Evolutionary conservation across 495 filamentous ascomycete species (phyloP).

Genomic region (Xylaria scruposa): DNA sequence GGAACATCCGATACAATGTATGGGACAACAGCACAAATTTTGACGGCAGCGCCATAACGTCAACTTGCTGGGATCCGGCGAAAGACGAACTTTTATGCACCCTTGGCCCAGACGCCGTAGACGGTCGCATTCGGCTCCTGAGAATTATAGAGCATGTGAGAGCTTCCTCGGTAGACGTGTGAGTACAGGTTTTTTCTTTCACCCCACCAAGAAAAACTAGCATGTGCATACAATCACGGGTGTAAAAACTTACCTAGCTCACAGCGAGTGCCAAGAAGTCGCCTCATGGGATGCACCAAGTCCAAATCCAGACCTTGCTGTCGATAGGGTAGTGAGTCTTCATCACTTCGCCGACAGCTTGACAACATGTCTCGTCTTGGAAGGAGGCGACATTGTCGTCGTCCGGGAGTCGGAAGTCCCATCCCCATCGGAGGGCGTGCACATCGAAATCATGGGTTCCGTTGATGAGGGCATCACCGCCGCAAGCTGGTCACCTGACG

Average conservation of each 20-base stretch:
- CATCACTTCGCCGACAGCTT: conserved; percentile 84
- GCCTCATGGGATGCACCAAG: conserved; percentile 87
- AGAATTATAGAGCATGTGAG: conserved; percentile 53
- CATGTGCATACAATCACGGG: conserved; percentile 5
- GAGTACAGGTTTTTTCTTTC: conserved; percentile 33
- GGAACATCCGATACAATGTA: conserved; percentile 69
- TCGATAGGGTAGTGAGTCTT: conserved; percentile 75
- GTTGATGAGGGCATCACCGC: conserved; percentile 89
- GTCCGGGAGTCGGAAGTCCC: conserved; percentile 76
- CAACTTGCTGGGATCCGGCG: conserved; percentile 77
- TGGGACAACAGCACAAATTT: conserved; percentile 57
- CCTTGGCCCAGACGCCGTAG: conserved; percentile 70
- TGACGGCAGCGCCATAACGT: conserved; percentile 58
- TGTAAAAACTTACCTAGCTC: conserved; percentile 23
- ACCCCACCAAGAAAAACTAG: background rate
- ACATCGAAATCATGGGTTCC: conserved; percentile 93
- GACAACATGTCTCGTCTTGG: conserved; percentile 81
- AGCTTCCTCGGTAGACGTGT: conserved; percentile 51
- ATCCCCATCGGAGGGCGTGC: conserved; percentile 44
- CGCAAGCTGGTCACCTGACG: conserved; percentile 93
- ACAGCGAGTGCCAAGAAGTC: conserved; percentile 57
- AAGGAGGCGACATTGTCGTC: conserved; percentile 86
- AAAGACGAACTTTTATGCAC: conserved; percentile 75
- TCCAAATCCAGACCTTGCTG: conserved; percentile 69
- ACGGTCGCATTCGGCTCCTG: conserved; percentile 70